Evolutionary conservation across 75 land plant genomes (phyloP).

Genomic region (Picea glauca): DNA sequence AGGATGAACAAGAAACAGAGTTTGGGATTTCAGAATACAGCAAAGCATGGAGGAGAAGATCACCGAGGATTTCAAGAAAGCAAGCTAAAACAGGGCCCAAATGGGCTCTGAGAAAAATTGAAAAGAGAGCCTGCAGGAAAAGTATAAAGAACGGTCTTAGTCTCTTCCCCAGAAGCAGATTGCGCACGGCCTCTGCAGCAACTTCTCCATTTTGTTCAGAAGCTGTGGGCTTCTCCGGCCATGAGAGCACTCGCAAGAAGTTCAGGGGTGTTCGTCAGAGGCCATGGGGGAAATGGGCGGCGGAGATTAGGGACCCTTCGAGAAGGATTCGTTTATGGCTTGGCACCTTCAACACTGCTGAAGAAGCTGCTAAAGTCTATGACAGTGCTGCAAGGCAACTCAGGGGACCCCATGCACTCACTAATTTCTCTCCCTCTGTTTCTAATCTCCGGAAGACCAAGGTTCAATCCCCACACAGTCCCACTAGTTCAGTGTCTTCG

Average conservation of each 20-base stretch:
- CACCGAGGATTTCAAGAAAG: neutral
- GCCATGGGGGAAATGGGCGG: conserved; percentile 5
- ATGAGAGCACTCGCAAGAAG: neutral
- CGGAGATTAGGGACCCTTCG: conserved; percentile 9
- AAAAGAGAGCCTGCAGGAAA: neutral
- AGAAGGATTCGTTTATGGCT: conserved; percentile 7
- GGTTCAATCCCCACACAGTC: too few relatives aligned
- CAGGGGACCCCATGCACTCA: conserved; percentile 1
- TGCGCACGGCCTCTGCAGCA: neutral
- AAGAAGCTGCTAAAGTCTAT: conserved; percentile 14
- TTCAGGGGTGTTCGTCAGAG: conserved; percentile 9
- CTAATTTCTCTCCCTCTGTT: conserved; percentile 3
- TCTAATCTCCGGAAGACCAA: too few relatives aligned
- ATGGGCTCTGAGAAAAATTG: neutral
- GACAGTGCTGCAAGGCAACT: conserved; percentile 13
- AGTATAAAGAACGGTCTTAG: neutral
- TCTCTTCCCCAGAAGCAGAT: neutral
- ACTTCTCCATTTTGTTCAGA: too few relatives aligned
- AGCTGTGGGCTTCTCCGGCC: too few relatives aligned
- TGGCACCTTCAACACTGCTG: conserved; percentile 12
- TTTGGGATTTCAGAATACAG: neutral
- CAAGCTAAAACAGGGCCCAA: neutral
- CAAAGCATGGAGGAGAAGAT: neutral
- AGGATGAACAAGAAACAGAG: neutral
- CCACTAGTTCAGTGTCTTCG: too few relatives aligned